Percentiles rank a stretch among this genome's conserved stretches.
These are phyloP conservation scores for Schizonepeta tenuifolia DNA, from an alignment of 257 asterid species.

Conservation along the genomic window DNA sequence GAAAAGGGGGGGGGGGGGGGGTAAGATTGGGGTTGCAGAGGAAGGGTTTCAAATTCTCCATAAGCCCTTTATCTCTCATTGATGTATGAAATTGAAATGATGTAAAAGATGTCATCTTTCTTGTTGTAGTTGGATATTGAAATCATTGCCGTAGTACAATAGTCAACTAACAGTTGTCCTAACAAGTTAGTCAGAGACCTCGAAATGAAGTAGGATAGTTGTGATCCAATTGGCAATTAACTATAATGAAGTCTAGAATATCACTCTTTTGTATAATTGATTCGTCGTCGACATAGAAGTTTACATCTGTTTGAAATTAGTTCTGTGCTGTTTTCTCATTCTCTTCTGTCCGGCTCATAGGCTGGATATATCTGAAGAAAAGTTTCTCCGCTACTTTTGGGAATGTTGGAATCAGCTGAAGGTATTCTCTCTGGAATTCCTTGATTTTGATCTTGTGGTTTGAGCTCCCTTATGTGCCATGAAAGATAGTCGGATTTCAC, in stretches of 20 bases:
- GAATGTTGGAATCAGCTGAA: conserved; percentile 81
- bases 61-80: conserved; percentile 9
- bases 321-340: conserved; percentile 19
- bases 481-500: neutral
- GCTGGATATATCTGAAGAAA: conserved; percentile 83
- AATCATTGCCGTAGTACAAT: neutral
- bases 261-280: neutral
- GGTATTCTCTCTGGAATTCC: conserved; percentile 42
- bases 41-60: conserved; percentile 13
- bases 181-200: neutral
- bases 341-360: conserved; percentile 48
- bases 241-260: neutral
- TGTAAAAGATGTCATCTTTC: neutral
- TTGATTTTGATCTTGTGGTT: conserved; percentile 25
- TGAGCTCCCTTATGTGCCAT: neutral
- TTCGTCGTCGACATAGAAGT: conserved; percentile 14
- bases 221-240: conserved; percentile 11
- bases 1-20: neutral
- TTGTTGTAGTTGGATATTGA: neutral
- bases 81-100: neutral
- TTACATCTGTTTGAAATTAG: conserved; percentile 16
- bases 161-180: neutral
- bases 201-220: neutral
- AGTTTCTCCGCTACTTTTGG: conserved; percentile 80
- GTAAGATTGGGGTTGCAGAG: neutral